Evolutionary conservation across 345 rosid species (phyloP), one percentile per base, ranked within the genome.

Genomic region (Bruguiera parviflora): DNA sequence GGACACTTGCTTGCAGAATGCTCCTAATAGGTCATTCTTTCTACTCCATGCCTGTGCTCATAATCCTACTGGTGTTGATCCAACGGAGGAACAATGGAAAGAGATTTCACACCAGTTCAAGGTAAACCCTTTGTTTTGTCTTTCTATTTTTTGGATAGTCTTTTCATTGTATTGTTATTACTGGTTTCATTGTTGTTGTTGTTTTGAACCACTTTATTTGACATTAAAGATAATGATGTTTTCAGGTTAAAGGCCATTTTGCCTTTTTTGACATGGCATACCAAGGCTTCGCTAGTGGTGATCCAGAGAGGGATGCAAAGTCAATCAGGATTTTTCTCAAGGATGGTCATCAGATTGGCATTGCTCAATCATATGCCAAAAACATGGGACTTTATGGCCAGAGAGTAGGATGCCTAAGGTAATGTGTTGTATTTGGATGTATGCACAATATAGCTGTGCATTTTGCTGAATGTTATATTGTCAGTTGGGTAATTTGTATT

Each of bases 301-400:
- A 94, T 81, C 97, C 98, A 51, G 92, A 80, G 67, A 91, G 83
- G 77, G 98, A 94, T 82, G 97, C 98, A 63, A 91, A 94, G 72
- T 77, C 98, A 59, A 91, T 94, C 69, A 84, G 97, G 81, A 94
- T 94, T 79, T 94, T 94, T 73, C 92, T 94, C 22, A 82, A 87
- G 80, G 98, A 94, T 71, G 95, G 98, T 55, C 97, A 91, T 79
- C 82, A 76, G 27, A 84, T 94, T 70, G 98, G 98, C 78, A 85
- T 94, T 71, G 80, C 98, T 53, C 97, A 94, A 74, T 94, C 98
- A 39, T 94, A 91, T 83, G 98, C 98, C 0, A 94, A 94, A 70
- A 94, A 94, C 81, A 94, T 94, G 98, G 98, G 98, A 74, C 98
- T 91, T 55, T 94, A 94, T 69, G 97, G 98, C 80, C 98, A 94